Base-by-base conservation (phyloP, 768 basidiomycete species). In the Tremella yokohamensis region DNA sequence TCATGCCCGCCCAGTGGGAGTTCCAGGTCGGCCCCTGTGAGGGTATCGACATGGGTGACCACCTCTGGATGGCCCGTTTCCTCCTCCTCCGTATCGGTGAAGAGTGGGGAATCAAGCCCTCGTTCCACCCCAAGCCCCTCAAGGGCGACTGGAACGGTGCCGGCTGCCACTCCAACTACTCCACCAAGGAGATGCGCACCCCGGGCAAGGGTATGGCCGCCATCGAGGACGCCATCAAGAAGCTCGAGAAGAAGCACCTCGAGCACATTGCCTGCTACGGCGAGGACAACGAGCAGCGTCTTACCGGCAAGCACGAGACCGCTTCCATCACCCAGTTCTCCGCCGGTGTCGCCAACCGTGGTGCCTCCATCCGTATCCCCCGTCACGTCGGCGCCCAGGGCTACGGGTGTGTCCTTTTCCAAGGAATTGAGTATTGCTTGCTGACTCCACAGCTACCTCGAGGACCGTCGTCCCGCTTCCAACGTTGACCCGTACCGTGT, bases 1-100 rank as follows among this genome's bases (percentile, higher is more conserved):
- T 98, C 61, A 98, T 98, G 94, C 94, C 96, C 15, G 86, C 93
- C 56, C 96, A 99, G 78, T 99, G 96, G 96, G 96, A 99, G 81
- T 99, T 94, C 88, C 96, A 99, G 79, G 91, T 99, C 68, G 94
- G 96, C 53, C 96, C 96, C 26, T 98, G 94, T 72, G 88, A 89
- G 77, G 96, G 96, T 54, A 97, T 98, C 78, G 82, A 87, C 59
- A 94, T 98, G 91, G 96, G 96, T 68, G 96, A 99, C 78, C 94
- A 99, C 80, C 86, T 99, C 69, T 96, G 92, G 91, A 91, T 98
- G 85, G 90, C 96, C 38, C 89, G 96, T 67, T 99, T 87, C 82
- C 87, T 99, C 68, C 86, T 98, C 70, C 78, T 90, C 75, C 89
- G 96, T 67, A 87, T 96, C 67, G 92, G 94, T 65, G 96, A 98